Conservation (phyloP, 768 basidiomycete genomes). For the Suillus spraguei region DNA sequence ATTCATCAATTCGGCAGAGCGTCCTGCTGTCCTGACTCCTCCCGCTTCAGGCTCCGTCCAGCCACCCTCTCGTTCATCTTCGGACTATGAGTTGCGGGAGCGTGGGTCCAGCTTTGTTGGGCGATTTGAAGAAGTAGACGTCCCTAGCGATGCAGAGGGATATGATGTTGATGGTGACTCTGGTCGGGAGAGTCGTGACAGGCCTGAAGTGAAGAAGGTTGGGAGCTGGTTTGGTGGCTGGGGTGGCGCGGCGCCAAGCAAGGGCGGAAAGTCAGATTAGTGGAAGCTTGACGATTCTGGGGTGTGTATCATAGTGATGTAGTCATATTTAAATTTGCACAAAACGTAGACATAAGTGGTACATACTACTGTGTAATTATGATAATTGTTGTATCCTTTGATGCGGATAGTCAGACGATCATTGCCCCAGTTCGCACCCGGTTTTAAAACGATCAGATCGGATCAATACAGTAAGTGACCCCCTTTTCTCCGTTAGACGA, state of each 20-base stretch:
- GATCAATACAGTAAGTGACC: background rate
- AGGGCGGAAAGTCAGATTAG: constrained; percentile 27
- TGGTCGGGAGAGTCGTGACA: constrained; percentile 17
- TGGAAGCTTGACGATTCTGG: background rate
- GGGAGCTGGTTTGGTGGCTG: constrained; percentile 38
- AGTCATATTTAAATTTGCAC: constrained; percentile 5
- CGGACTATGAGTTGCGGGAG: constrained; percentile 47
- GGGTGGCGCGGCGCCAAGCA: constrained; percentile 28
- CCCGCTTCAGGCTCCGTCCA: constrained; percentile 35
- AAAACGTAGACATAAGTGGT: background rate
- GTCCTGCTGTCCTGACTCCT: constrained; percentile 28
- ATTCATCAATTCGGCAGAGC: constrained; percentile 38
- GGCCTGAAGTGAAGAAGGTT: constrained; percentile 33
- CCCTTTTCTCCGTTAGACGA: background rate
- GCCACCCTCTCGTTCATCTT: constrained; percentile 39
- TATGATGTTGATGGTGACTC: constrained; percentile 44
- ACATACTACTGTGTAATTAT: background rate
- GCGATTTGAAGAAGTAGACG: constrained; percentile 69
- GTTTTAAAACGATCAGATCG: background rate
- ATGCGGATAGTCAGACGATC: background rate
- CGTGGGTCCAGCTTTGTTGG: constrained; percentile 43
- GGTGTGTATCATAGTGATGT: background rate
- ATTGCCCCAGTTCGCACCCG: background rate
- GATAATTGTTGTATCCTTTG: background rate
- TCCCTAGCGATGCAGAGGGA: constrained; percentile 71